Evolutionary conservation across 805 yeast species (phyloP).

Genomic region (Spathaspora passalidarum): DNA sequence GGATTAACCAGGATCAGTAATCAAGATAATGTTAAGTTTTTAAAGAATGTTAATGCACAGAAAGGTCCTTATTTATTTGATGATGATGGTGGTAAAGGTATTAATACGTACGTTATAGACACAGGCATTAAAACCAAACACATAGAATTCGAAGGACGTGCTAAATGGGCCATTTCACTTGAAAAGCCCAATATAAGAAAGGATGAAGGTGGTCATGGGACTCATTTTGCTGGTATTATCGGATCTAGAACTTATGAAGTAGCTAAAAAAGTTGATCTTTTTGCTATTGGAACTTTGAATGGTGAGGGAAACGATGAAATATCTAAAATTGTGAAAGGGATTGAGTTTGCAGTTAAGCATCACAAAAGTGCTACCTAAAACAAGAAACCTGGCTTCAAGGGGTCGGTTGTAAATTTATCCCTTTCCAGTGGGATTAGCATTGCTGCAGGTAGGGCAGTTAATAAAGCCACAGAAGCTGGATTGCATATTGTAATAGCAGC

Average conservation of each 20-base stretch:
- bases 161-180: constrained; percentile 45
- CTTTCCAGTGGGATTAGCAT: constrained; percentile 58
- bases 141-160: constrained; percentile 65
- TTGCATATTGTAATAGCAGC: constrained; percentile 62
- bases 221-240: constrained; percentile 88
- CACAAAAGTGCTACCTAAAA: constrained; percentile 26
- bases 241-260: constrained; percentile 82
- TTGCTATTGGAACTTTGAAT: constrained; percentile 42
- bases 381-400: constrained; percentile 46
- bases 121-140: constrained; percentile 70
- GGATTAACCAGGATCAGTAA: constrained; percentile 37
- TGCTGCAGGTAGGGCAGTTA: constrained; percentile 55
- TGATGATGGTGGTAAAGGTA: constrained; percentile 43
- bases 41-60: constrained; percentile 12
- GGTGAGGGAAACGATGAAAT: constrained; percentile 37
- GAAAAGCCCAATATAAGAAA: constrained; percentile 32
- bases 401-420: constrained; percentile 62
- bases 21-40: constrained; percentile 18
- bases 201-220: constrained; percentile 88
- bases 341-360: constrained; percentile 38
- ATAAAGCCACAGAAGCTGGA: constrained; percentile 56
- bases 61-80: constrained; percentile 32
- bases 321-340: constrained; percentile 40
- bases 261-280: constrained; percentile 53
- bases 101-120: constrained; percentile 76